phyloP scores from a whole-genome alignment of 176 grass and related monocot genomes.

The Puccinellia tenuiflora region DNA sequence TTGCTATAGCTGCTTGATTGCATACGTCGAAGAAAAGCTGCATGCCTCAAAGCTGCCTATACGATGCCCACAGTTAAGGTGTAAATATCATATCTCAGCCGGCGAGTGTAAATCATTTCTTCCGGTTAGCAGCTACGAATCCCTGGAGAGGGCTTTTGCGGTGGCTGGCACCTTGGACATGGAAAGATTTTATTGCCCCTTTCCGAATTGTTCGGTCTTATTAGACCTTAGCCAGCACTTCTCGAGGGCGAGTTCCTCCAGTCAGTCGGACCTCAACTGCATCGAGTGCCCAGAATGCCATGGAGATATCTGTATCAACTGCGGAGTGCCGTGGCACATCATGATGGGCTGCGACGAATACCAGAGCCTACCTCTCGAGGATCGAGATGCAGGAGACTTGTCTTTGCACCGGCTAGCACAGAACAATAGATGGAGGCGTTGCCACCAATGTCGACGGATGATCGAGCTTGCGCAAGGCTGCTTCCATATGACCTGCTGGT shows the following conservation, averaged over 20 bases:
- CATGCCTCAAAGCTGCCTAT: constrained; percentile 39
- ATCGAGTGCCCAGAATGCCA: constrained; percentile 78
- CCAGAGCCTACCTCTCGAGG: constrained; percentile 51
- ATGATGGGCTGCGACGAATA: constrained; percentile 89
- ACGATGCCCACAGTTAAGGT: constrained; percentile 59
- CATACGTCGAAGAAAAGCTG: constrained; percentile 50
- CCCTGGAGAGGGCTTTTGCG: constrained; percentile 39
- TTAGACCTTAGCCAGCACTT: constrained; percentile 63
- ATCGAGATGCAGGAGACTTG: constrained; percentile 51
- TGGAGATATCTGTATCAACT: constrained; percentile 83
- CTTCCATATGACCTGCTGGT: constrained; percentile 90
- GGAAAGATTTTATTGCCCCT: constrained; percentile 81
- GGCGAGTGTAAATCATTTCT: constrained; percentile 64
- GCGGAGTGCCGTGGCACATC: constrained; percentile 79
- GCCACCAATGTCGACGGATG: constrained; percentile 66
- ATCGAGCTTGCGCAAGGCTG: constrained; percentile 66
- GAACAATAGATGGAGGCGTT: constrained; percentile 65
- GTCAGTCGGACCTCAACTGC: constrained; percentile 52
- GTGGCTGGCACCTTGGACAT: constrained; percentile 29
- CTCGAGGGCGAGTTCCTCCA: constrained; percentile 68
- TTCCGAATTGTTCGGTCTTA: constrained; percentile 61
- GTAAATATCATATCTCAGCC: constrained; percentile 61
- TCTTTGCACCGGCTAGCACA: constrained; percentile 55
- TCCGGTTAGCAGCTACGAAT: constrained; percentile 51
- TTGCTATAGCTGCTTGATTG: constrained; percentile 55